Evolutionary conservation across 352 stramenopile species (phyloP).

Genomic region (Discostella stelligera): DNA sequence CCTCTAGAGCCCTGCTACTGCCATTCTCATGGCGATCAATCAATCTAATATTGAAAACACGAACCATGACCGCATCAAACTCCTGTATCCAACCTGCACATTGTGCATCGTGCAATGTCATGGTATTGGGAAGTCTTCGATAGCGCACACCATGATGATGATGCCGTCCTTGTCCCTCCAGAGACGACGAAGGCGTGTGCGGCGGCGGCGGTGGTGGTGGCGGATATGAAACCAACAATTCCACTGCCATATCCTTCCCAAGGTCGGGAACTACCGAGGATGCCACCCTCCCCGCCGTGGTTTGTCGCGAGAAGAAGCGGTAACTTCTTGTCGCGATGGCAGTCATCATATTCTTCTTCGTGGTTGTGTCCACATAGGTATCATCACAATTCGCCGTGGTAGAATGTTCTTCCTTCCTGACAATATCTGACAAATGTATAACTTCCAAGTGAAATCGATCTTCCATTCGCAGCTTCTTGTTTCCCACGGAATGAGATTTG

Average conservation of each 20-base stretch:
- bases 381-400: not conserved
- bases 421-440: conserved; percentile 21
- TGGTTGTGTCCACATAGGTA: not conserved
- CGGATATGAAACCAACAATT: conserved; percentile 48
- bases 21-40: not conserved
- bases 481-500: conserved; percentile 40
- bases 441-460: conserved; percentile 57
- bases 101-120: conserved; percentile 69
- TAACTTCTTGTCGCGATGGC: conserved; percentile 28
- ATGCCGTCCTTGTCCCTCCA: not conserved
- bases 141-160: conserved; percentile 10
- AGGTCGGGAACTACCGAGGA: conserved; percentile 34
- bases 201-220: not conserved
- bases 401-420: not conserved
- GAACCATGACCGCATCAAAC: conserved; percentile 59
- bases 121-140: conserved; percentile 58
- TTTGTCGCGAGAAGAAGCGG: conserved; percentile 66
- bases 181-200: not conserved
- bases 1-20: not conserved
- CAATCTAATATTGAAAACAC: conserved; percentile 26
- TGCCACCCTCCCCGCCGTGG: conserved; percentile 60
- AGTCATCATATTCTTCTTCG: not conserved
- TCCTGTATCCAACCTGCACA: conserved; percentile 44
- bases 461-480: conserved; percentile 48
- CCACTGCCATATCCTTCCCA: conserved; percentile 20